phyloP scores from a whole-genome alignment of 352 stramenopile species.

The Phytophthora pluvialis region DNA sequence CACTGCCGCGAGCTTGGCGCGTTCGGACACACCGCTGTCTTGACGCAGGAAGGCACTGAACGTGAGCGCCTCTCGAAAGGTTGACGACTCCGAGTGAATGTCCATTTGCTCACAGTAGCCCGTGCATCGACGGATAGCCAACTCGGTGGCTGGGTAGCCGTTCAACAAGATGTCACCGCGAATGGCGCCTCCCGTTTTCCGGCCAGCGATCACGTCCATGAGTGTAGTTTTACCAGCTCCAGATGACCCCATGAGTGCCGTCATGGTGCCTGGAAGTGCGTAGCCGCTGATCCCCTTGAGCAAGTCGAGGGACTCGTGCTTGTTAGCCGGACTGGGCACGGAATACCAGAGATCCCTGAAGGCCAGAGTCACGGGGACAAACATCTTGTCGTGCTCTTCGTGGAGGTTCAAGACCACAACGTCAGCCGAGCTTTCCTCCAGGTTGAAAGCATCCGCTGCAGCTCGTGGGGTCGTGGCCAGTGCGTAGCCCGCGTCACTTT shows the following conservation, averaged over 20 bases:
- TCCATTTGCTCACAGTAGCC: slow-evolving; percentile 33
- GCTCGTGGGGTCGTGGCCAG: slow-evolving; percentile 6
- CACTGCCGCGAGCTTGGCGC: slow-evolving; percentile 34
- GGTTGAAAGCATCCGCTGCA: too few species aligned
- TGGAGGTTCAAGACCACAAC: slow-evolving; percentile 17
- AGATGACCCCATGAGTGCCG: slow-evolving; percentile 56
- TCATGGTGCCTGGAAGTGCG: slow-evolving; percentile 46
- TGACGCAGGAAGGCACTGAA: slow-evolving; percentile 85
- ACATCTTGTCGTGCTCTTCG: slow-evolving; percentile 8
- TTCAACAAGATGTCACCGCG: slow-evolving; percentile 57
- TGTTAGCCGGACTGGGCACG: slow-evolving; percentile 14
- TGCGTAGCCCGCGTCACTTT: slow-evolving; percentile 8
- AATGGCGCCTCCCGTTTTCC: slow-evolving; percentile 81
- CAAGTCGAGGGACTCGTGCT: slow-evolving; percentile 53
- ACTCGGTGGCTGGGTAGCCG: slow-evolving; percentile 31
- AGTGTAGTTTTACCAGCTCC: slow-evolving; percentile 79
- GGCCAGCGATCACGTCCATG: slow-evolving; percentile 69
- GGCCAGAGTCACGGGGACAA: slow-evolving; percentile 34
- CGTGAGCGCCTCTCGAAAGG: slow-evolving; percentile 83
- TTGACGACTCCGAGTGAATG: slow-evolving; percentile 28
- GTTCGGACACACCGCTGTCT: slow-evolving; percentile 30
- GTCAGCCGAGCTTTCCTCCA: background rate
- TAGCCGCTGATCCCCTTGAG: slow-evolving; percentile 73
- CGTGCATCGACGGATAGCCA: slow-evolving; percentile 41
- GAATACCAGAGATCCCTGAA: slow-evolving; percentile 33